Evolutionary conservation across 108 stramenopile genomes (phyloP), one percentile per base, ranked within the genome.

Genomic region (Cyclotella cryptica): DNA sequence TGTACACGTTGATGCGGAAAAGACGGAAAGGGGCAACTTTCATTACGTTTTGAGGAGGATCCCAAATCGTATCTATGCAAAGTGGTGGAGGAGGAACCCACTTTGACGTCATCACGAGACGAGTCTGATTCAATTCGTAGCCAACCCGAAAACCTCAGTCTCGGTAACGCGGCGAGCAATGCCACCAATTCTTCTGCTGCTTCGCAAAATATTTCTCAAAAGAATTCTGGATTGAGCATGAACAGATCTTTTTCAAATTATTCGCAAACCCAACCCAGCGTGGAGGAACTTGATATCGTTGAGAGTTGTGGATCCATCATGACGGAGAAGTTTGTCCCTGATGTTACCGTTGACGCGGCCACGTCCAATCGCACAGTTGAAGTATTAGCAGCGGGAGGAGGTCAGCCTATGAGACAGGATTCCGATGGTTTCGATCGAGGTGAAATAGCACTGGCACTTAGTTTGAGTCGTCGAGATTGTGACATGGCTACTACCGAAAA

Each of bases 381-480:
- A 17, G 3, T 17, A 7, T n/a, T n/a, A 49, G 2, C 18, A 7
- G 47, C 47, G 9, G 47, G n/a, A 49, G n/a, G 47, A 35, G 6
- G n/a, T n/a, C n/a, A 35, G 6, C 4, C 35, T 35, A 35, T 35
- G 35, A 35, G 35, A 35, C 35, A 35, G 35, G 35, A 35, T 35
- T 21, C 67, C 21, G 69, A 40, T 41, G 78, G 61, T 1, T 79
- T 73, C 18, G 71, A 65, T 62, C 26, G 29, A 10, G 75, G 72
- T 26, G 86, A 80, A 58, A 74, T 89, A 46, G 63, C 78, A 64
- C 69, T 85, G 24, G 87, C 85, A 22, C 68, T 89, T 19, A 84
- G 83, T 75, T 55, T 88, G 51, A 82, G 81, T 70, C 28, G 75
- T 22, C 12, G 27, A 26, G 49, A 43, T 35, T 35, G 35, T 26